Conservation (phyloP, 257 asterid genomes). For the Rhazya stricta region DNA sequence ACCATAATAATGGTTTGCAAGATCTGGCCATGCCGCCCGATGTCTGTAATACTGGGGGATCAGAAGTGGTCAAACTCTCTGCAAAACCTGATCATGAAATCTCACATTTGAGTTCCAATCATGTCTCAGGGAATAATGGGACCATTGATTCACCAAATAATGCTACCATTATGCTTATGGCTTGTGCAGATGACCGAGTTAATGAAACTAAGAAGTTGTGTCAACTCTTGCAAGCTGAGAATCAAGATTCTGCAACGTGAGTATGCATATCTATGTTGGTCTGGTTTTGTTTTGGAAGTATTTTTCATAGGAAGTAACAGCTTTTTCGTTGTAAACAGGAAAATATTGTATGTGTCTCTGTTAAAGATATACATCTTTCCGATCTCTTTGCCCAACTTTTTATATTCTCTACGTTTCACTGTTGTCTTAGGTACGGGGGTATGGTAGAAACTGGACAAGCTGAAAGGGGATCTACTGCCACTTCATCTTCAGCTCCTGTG, state of each 20-base stretch:
- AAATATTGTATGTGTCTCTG: not conserved
- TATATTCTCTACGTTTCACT: constrained; percentile 5
- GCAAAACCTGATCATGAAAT: constrained; percentile 35
- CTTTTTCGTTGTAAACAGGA: not conserved
- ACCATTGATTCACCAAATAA: constrained; percentile 28
- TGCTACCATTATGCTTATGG: constrained; percentile 19
- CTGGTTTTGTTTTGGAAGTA: not conserved
- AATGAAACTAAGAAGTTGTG: constrained; percentile 28
- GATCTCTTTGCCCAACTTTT: constrained; percentile 9
- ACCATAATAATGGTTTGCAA: constrained; percentile 21
- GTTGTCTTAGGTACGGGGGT: constrained; percentile 39
- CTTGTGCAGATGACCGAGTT: constrained; percentile 30
- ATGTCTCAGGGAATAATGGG: constrained; percentile 24
- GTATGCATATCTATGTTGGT: constrained; percentile 10
- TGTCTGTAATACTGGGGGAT: constrained; percentile 32
- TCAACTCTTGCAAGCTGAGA: constrained; percentile 29
- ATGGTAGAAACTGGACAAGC: constrained; percentile 33
- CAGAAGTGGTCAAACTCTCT: constrained; percentile 30
- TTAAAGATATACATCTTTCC: not conserved
- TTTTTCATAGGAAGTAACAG: not conserved
- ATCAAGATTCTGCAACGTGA: constrained; percentile 44
- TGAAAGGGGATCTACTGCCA: constrained; percentile 30
- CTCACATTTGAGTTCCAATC: constrained; percentile 29
- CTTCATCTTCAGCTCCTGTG: constrained; percentile 33
- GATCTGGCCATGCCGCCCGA: constrained; percentile 20